These are phyloP conservation scores for Talaromyces amestolkiae DNA, from an alignment of 2,329 filamentous ascomycete species.

Conservation along the genomic window DNA sequence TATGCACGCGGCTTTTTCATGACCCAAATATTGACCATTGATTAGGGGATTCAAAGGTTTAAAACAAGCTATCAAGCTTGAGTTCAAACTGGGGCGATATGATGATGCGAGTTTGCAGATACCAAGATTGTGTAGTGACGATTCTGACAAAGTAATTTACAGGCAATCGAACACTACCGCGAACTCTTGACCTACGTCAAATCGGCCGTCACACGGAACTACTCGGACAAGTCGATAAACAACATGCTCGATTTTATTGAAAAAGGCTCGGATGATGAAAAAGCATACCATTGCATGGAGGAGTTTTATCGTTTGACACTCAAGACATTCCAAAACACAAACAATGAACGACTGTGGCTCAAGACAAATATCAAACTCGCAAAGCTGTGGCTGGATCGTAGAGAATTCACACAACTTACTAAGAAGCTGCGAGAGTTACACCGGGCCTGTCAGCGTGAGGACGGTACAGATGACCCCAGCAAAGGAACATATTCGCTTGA, in stretches of 20 bases:
- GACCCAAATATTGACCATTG: constrained; percentile 16
- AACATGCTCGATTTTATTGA: constrained; percentile 99
- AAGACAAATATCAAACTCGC: constrained; percentile 98
- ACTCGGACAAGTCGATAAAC: constrained; percentile 98
- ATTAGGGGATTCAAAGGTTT: constrained; percentile 84
- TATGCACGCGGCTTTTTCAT: not conserved
- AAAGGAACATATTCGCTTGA: constrained; percentile 96
- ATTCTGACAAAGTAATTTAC: constrained; percentile 24
- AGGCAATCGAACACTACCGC: constrained; percentile 89
- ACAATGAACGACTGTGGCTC: constrained; percentile 94
- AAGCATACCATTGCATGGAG: constrained; percentile 80
- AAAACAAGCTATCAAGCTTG: constrained; percentile 96
- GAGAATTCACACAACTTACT: constrained; percentile 75
- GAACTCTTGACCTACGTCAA: constrained; percentile 97
- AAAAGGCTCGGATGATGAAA: constrained; percentile 73
- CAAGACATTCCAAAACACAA: constrained; percentile 91
- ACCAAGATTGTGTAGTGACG: not conserved
- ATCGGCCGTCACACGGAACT: constrained; percentile 93
- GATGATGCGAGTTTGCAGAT: constrained; percentile 61
- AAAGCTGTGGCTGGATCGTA: constrained; percentile 84
- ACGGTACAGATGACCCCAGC: constrained; percentile 78
- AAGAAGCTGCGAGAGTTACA: constrained; percentile 87
- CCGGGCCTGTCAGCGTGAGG: constrained; percentile 79
- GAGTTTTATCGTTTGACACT: constrained; percentile 93
- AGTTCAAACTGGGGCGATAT: constrained; percentile 89